Conservation (phyloP, 139 green algal genomes). For the Chlamydomonas sphaeroides region DNA sequence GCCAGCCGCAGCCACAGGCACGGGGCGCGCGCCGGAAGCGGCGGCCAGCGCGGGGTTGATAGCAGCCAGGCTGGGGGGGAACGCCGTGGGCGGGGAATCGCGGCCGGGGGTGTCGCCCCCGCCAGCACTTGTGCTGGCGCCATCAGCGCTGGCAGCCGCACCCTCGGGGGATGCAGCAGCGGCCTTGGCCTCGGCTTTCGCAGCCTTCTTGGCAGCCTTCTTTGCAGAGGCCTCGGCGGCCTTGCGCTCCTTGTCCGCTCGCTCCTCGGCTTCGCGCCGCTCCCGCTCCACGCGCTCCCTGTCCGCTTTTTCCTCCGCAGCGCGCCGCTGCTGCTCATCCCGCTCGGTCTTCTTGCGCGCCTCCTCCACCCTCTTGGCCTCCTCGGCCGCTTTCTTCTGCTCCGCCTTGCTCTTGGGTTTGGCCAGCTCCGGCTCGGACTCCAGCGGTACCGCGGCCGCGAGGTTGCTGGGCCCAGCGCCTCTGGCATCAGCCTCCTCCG, state of each 20-base stretch:
- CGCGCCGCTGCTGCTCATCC: background rate
- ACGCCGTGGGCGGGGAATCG: too few relatives aligned
- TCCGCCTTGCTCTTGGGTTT: background rate
- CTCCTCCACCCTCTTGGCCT: background rate
- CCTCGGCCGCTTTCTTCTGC: background rate
- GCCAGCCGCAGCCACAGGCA: background rate
- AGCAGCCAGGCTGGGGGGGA: background rate
- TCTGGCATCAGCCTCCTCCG: too few relatives aligned
- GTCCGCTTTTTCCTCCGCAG: background rate
- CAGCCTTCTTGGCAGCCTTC: background rate
- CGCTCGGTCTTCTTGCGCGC: background rate
- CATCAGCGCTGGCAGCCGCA: background rate
- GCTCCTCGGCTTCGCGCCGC: too few relatives aligned
- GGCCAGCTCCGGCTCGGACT: background rate
- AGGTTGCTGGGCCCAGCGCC: too few relatives aligned
- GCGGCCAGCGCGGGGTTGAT: conserved; percentile 19
- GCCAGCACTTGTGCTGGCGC: too few relatives aligned
- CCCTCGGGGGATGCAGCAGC: background rate
- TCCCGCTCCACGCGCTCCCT: background rate
- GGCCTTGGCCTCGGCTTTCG: background rate
- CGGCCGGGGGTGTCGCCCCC: too few relatives aligned
- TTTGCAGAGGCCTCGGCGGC: too few relatives aligned
- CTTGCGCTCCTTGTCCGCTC: too few relatives aligned
- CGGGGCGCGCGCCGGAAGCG: background rate
- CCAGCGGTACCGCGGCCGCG: too few relatives aligned